phyloP scores from a whole-genome alignment of 1,284 basidiomycete species.

The Volvariella volvacea region DNA sequence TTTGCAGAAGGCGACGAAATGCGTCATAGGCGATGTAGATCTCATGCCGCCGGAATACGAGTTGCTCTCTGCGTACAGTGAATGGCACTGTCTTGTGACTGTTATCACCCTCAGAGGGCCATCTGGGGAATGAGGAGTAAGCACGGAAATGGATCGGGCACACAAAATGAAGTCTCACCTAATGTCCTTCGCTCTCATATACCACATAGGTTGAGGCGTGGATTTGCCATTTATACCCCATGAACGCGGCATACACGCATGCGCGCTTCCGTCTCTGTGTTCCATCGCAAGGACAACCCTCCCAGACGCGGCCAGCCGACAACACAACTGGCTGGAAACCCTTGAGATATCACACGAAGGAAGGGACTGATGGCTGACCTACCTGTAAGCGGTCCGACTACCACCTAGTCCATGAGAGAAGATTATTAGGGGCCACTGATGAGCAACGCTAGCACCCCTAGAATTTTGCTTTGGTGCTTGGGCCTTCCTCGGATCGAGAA shows the following conservation, averaged over 20 bases:
- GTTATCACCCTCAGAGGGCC: constrained; percentile 21
- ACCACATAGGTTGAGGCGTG: constrained; percentile 25
- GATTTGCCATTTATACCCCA: constrained; percentile 21
- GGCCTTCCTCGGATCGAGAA: constrained; percentile 31
- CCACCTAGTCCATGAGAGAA: constrained; percentile 84
- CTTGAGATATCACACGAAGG: not conserved
- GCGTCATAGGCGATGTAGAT: constrained; percentile 50
- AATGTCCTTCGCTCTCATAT: constrained; percentile 43
- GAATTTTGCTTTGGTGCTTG: not conserved
- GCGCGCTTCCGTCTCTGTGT: constrained; percentile 71
- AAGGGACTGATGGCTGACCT: constrained; percentile 6
- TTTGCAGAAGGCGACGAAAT: constrained; percentile 31
- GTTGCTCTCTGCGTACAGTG: constrained; percentile 56
- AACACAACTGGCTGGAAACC: constrained; percentile 54
- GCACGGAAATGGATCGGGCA: not conserved
- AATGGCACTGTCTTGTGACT: constrained; percentile 20
- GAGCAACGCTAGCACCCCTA: constrained; percentile 10
- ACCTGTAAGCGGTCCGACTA: constrained; percentile 66
- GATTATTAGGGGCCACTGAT: constrained; percentile 65
- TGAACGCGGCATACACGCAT: constrained; percentile 31
- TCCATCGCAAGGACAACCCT: constrained; percentile 73
- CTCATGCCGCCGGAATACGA: constrained; percentile 59
- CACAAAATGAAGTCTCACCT: constrained; percentile 30
- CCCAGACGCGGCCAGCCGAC: constrained; percentile 64
- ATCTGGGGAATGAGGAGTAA: constrained; percentile 12